phyloP scores from a whole-genome alignment of 2,329 filamentous ascomycete species.

The Neofusicoccum sp. region DNA sequence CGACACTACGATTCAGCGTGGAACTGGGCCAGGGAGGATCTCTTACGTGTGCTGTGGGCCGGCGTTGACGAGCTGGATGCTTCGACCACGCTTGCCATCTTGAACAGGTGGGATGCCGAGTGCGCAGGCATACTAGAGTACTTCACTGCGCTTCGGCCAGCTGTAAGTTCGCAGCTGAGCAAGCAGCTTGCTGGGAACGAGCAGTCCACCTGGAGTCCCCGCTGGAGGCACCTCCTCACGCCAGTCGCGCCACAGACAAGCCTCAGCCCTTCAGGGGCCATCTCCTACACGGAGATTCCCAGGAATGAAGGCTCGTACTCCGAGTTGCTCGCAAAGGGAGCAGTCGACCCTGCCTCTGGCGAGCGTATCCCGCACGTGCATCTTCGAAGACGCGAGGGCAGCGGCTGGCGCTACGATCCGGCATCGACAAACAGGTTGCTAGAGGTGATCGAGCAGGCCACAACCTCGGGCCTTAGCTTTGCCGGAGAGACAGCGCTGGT shows the following conservation, averaged over 20 bases:
- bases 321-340: slow-evolving; percentile 78
- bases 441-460: background rate
- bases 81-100: slow-evolving; percentile 97
- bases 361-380: background rate
- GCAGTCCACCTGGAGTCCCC: slow-evolving; percentile 94
- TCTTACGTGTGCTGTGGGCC: slow-evolving; percentile 10
- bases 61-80: slow-evolving; percentile 94
- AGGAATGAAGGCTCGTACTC: slow-evolving; percentile 71
- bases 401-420: background rate
- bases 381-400: background rate
- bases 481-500: slow-evolving; percentile 33
- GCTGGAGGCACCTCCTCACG: slow-evolving; percentile 47
- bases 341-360: no score
- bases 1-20: slow-evolving; percentile 37
- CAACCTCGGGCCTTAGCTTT: slow-evolving; percentile 21
- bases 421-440: background rate
- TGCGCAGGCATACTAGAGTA: slow-evolving; percentile 99
- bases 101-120: slow-evolving; percentile 96
- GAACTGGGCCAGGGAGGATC: slow-evolving; percentile 36
- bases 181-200: slow-evolving; percentile 99
- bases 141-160: slow-evolving; percentile 99
- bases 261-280: slow-evolving; percentile 63
- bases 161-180: no score
- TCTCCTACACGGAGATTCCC: slow-evolving; percentile 48
- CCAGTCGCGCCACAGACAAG: slow-evolving; percentile 53